A percentile compares a stretch with the other conserved stretches of the same genome.
These are phyloP conservation scores for Debaryomyces prosopidis DNA, from an alignment of 805 yeast species.

Conservation along the genomic window DNA sequence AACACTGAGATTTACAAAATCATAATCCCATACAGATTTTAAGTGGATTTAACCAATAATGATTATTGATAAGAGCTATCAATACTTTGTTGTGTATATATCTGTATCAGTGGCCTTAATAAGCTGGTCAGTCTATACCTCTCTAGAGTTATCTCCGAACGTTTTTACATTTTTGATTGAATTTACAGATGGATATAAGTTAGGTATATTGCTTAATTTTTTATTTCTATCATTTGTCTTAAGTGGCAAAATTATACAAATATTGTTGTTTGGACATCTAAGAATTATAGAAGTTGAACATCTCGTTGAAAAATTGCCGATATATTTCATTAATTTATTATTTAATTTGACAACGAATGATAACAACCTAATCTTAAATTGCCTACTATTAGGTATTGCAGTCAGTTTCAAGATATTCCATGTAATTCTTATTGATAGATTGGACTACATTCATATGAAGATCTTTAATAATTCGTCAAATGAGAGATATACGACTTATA, in stretches of 20 bases:
- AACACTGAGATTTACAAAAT: background rate
- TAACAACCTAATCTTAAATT: slow-evolving; percentile 56
- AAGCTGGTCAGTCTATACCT: slow-evolving; percentile 21
- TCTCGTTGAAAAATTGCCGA: slow-evolving; percentile 36
- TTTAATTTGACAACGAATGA: slow-evolving; percentile 65
- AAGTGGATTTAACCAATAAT: slow-evolving; percentile 1
- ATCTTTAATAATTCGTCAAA: slow-evolving; percentile 24
- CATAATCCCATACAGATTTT: background rate
- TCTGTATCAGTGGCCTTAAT: slow-evolving; percentile 18
- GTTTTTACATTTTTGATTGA: slow-evolving; percentile 24
- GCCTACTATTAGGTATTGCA: slow-evolving; percentile 34
- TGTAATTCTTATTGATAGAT: slow-evolving; percentile 63
- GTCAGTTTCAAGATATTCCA: slow-evolving; percentile 64
- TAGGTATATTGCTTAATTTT: slow-evolving; percentile 28
- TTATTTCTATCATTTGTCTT: slow-evolving; percentile 20
- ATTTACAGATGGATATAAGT: slow-evolving; percentile 30
- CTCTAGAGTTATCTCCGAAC: slow-evolving; percentile 20
- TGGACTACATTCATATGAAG: slow-evolving; percentile 38
- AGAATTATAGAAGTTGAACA: slow-evolving; percentile 77
- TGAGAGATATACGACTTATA: slow-evolving; percentile 11
- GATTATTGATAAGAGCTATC: slow-evolving; percentile 10
- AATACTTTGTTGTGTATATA: slow-evolving; percentile 19
- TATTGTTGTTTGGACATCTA: slow-evolving; percentile 69
- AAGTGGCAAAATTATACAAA: slow-evolving; percentile 45
- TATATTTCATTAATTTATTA: slow-evolving; percentile 49